phyloP scores from a whole-genome alignment of 208 protist genomes.

The Lotmaria passim region DNA sequence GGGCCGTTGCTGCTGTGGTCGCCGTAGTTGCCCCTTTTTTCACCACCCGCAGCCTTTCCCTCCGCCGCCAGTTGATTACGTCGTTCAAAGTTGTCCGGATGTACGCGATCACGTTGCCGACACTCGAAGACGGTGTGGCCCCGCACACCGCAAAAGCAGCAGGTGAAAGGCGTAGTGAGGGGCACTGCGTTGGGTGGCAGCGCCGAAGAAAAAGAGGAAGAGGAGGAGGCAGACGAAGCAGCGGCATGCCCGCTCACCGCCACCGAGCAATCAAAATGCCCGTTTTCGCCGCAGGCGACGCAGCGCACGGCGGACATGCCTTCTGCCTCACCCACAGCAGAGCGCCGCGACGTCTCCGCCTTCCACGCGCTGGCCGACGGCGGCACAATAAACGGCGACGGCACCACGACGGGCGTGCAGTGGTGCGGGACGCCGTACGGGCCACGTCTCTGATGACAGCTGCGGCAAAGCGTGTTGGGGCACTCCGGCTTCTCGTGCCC shows the following conservation, averaged over 20 bases:
- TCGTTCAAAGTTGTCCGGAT: constrained; percentile 60
- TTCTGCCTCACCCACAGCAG: constrained; percentile 16
- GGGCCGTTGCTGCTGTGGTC: constrained; percentile 4
- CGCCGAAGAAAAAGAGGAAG: constrained; percentile 1
- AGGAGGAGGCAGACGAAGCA: constrained; percentile 1
- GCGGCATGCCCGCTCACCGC: constrained; percentile 6
- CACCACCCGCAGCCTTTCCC: background rate
- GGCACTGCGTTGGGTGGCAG: constrained; percentile 17
- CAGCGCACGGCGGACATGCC: constrained; percentile 66
- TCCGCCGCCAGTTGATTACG: constrained; percentile 29
- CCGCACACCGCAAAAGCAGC: constrained; percentile 64
- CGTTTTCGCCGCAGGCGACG: constrained; percentile 54
- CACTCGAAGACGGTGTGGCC: constrained; percentile 81
- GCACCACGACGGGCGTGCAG: constrained; percentile 27
- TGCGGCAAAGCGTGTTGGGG: constrained; percentile 71
- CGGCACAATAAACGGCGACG: constrained; percentile 60
- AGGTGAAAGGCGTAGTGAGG: constrained; percentile 30
- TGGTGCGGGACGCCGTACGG: constrained; percentile 40
- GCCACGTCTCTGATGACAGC: constrained; percentile 63
- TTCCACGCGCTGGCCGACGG: constrained; percentile 26
- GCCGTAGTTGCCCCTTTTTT: constrained; percentile 16
- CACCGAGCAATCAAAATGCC: constrained; percentile 73
- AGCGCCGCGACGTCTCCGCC: constrained; percentile 16
- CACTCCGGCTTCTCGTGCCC: constrained; percentile 87
- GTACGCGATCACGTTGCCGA: constrained; percentile 36